These are phyloP conservation scores for Prunus mongolica DNA, from an alignment of 306 rosid species.

Conservation along the genomic window DNA sequence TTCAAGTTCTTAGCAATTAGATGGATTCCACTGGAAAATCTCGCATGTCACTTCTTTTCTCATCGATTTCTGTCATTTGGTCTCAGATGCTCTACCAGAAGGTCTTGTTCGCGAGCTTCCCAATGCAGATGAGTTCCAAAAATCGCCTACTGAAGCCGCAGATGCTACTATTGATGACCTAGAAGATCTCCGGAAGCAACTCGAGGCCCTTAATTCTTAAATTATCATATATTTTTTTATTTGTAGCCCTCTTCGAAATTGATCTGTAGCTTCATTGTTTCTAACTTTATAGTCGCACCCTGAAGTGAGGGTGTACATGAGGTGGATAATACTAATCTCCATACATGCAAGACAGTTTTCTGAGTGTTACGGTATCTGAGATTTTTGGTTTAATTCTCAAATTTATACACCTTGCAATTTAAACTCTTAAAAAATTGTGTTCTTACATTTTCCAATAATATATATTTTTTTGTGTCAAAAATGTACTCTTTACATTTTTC, in stretches of 20 bases:
- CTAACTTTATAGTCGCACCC: constrained; percentile 5
- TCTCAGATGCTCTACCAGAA: constrained; percentile 72
- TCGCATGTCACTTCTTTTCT: not conserved
- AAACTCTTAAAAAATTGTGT: no score
- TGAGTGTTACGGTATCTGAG: not conserved
- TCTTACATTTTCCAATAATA: no score
- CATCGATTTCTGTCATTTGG: not conserved
- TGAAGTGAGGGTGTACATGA: constrained; percentile 2
- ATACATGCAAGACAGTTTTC: not conserved
- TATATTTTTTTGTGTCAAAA: no score
- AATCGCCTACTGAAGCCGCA: constrained; percentile 31
- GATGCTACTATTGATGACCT: constrained; percentile 56
- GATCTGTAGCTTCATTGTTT: not conserved
- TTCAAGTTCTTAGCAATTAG: not conserved
- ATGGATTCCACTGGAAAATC: not conserved
- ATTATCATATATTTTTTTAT: not conserved
- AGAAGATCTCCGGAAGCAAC: constrained; percentile 73
- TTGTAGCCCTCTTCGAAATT: not conserved
- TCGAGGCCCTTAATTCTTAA: constrained; percentile 79
- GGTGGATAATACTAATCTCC: constrained; percentile 5
- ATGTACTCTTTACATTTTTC: no score
- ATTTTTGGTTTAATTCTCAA: not conserved
- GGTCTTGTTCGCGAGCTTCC: constrained; percentile 95
- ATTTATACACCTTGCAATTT: not conserved
- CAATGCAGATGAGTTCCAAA: constrained; percentile 56